phyloP scores from a whole-genome alignment of 2,329 filamentous ascomycete genomes.

The Metarhizium sp. region DNA sequence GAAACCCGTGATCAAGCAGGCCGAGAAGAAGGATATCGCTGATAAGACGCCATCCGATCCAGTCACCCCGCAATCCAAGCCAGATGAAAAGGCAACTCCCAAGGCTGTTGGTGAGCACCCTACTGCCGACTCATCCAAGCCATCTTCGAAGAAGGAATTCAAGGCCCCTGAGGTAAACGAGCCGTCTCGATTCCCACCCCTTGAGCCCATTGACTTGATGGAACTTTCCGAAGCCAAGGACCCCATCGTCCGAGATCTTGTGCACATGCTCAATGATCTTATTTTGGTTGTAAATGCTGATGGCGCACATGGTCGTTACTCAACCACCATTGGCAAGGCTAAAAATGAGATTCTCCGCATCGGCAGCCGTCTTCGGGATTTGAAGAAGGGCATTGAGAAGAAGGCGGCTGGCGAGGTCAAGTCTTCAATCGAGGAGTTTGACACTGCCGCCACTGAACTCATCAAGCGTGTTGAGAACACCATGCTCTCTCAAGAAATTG shows the following conservation, averaged over 20 bases:
- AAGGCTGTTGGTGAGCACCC: conserved; percentile 6
- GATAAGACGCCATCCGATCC: conserved; percentile 16
- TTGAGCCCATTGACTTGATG: conserved; percentile 68
- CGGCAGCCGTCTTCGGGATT: conserved; percentile 63
- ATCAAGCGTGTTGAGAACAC: conserved; percentile 77
- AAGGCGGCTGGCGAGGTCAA: conserved; percentile 68
- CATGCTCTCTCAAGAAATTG: conserved; percentile 69
- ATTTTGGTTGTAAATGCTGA: conserved; percentile 90
- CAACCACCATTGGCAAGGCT: conserved; percentile 69
- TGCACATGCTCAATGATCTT: conserved; percentile 92
- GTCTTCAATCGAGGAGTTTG: conserved; percentile 67
- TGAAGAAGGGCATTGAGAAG: conserved; percentile 61
- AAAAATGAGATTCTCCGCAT: conserved; percentile 75
- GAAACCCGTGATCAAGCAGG: conserved; percentile 16
- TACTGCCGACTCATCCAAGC: conserved; percentile 15
- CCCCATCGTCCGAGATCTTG: conserved; percentile 82
- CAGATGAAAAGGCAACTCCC: conserved; percentile 21
- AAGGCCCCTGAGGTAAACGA: conserved; percentile 55
- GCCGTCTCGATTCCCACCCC: conserved; percentile 53
- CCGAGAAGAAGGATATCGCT: conserved; percentile 21
- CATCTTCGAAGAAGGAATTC: conserved; percentile 28
- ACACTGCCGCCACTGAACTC: conserved; percentile 79
- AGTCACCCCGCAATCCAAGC: conserved; percentile 17
- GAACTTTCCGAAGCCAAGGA: conserved; percentile 68
- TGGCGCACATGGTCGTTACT: conserved; percentile 67